Conservation (phyloP, 2,329 filamentous ascomycete species). For the Xylariomycetidae sp. region DNA sequence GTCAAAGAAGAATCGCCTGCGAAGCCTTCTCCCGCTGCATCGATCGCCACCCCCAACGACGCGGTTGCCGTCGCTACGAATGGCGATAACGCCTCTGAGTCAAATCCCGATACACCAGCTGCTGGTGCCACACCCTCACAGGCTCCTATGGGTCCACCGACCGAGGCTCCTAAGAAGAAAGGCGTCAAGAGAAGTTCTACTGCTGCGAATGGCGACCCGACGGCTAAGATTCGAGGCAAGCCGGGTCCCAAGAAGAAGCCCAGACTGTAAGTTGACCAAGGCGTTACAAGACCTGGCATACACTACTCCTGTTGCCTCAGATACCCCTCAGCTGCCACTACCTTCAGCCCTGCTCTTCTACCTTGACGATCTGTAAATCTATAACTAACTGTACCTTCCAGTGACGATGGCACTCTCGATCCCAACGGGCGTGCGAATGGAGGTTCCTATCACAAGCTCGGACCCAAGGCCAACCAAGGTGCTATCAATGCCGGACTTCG, state of each 20-base stretch:
- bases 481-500: conserved; percentile 96
- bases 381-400: conserved; percentile 31
- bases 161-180: conserved; percentile 68
- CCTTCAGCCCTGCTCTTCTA: conserved; percentile 2
- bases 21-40: conserved; percentile 43
- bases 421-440: conserved; percentile 45
- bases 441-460: conserved; percentile 70
- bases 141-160: conserved; percentile 55
- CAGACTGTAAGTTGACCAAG: conserved; percentile 66
- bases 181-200: conserved; percentile 66
- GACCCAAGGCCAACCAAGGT: conserved; percentile 93
- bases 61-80: conserved; percentile 37
- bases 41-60: conserved; percentile 32
- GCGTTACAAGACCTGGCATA: conserved; percentile 2
- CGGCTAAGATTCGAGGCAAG: conserved; percentile 72
- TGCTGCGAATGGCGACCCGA: conserved; percentile 54
- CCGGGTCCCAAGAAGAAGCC: conserved; percentile 97
- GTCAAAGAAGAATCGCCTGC: conserved; percentile 40
- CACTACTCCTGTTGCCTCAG: background rate
- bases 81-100: conserved; percentile 55
- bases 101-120: conserved; percentile 55
- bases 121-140: conserved; percentile 52
- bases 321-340: too few species aligned
- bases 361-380: conserved; percentile 1
- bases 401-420: conserved; percentile 61